Conservation (phyloP, 2,329 filamentous ascomycete genomes). For the Didymella arachidicola region DNA sequence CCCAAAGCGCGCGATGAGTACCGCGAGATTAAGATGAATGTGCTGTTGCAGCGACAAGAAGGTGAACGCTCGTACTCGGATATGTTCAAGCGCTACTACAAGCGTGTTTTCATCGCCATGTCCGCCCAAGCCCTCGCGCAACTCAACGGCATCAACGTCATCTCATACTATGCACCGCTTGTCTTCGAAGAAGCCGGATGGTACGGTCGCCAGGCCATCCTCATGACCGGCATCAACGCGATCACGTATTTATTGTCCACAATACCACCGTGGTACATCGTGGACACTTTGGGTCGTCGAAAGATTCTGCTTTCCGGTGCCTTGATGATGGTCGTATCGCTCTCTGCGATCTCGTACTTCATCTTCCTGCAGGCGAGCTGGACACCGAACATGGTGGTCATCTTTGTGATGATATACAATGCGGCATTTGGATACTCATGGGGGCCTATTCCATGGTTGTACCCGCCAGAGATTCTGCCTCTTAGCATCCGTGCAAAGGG, state of each 20-base stretch:
- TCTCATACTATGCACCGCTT: slow-evolving; percentile 96
- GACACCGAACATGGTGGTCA: slow-evolving; percentile 85
- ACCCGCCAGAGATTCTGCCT: slow-evolving; percentile 97
- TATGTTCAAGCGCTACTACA: slow-evolving; percentile 93
- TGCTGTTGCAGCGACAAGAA: slow-evolving; percentile 90
- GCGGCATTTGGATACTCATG: slow-evolving; percentile 96
- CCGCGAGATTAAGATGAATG: slow-evolving; percentile 98
- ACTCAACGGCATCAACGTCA: slow-evolving; percentile 98
- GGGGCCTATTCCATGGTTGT: slow-evolving; percentile 98
- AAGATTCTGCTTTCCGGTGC: slow-evolving; percentile 90
- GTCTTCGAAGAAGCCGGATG: slow-evolving; percentile 98
- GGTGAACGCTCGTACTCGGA: slow-evolving; percentile 89
- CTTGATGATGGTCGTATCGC: slow-evolving; percentile 84
- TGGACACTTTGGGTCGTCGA: slow-evolving; percentile 89
- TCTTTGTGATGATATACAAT: slow-evolving; percentile 98
- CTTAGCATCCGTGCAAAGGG: slow-evolving; percentile 97
- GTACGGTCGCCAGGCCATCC: slow-evolving; percentile 85
- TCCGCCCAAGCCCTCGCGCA: slow-evolving; percentile 95
- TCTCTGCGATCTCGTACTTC: slow-evolving; percentile 93
- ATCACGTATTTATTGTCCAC: slow-evolving; percentile 91
- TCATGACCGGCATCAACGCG: slow-evolving; percentile 97
- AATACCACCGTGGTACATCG: slow-evolving; percentile 95
- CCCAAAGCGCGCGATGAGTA: slow-evolving; percentile 93
- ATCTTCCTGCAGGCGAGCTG: slow-evolving; percentile 81
- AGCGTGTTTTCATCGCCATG: slow-evolving; percentile 97